Evolutionary conservation across 139 green algal species (phyloP), one percentile per base, ranked within the genome.

Genomic region (Nannochloris sp.): DNA sequence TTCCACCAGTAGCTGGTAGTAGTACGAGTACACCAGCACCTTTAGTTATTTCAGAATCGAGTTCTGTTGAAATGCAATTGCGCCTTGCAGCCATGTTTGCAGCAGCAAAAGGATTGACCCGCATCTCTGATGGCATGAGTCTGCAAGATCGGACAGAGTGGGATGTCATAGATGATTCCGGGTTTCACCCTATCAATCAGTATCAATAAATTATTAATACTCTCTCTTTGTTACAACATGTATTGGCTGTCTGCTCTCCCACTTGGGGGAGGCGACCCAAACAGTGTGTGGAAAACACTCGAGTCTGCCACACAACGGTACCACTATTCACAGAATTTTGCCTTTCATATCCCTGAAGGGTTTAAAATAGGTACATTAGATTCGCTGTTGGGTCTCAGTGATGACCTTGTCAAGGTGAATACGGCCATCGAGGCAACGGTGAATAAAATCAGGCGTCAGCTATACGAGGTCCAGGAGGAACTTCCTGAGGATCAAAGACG

Each of bases 301-400:
- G 80, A 93, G 72, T 75, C 91, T 62, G 85, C 83, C 18, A 82
- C 76, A 7, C 73, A 85, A 60, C 54, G 79, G 19, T 62, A 80
- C 10, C 62, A 85, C 23, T 68, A 68, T 44, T 71, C 51, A 57
- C 51, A 54, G 44, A 94, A 88, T 73, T 81, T 68, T 53, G 66
- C 64, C 60, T 85, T 98, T 19, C 71, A 85, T 18, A 64, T 98
- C 4, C 93, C 92, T 4, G 87, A 95, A 37, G 49, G 19, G 25
- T 81, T 97, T 48, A 67, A 85, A 0, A 83, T 97, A 23, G 93
- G 93, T 23, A 97, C 92, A 2, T 79, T 98, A 18, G 93, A 98
- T 71, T 88, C 83, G 8, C 79, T 98, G 23, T 82, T 97, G 78
- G 72, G 75, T 23, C 82, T 97, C 7, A 90, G 79, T 48, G 93